A percentile compares a stretch with the other conserved stretches of the same genome.
Conservation (phyloP, 805 yeast genomes). For the Metschnikowia gelsemii region DNA sequence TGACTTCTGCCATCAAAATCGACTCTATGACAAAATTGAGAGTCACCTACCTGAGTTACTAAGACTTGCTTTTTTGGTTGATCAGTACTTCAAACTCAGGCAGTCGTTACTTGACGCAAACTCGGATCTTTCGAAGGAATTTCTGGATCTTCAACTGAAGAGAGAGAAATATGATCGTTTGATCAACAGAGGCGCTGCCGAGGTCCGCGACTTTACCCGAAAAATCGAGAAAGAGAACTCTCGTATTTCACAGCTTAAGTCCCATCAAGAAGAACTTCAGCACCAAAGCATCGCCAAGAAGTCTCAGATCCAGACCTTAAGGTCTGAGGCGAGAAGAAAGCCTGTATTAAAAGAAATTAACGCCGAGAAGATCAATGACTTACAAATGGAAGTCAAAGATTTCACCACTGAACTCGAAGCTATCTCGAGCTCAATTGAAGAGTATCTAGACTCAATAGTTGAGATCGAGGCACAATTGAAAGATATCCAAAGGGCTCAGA, state of each 20-base stretch:
- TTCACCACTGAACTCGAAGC: constrained; percentile 10
- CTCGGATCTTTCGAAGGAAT: constrained; percentile 20
- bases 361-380: constrained; percentile 3
- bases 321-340: constrained; percentile 8
- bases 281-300: constrained; percentile 11
- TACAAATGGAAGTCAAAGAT: constrained; percentile 15
- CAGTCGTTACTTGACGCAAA: constrained; percentile 24
- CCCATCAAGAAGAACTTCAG: constrained; percentile 7
- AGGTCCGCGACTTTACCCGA: constrained; percentile 12
- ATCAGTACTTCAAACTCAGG: constrained; percentile 55
- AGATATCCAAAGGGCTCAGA: constrained; percentile 12
- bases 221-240: constrained; percentile 16
- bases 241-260: constrained; percentile 8
- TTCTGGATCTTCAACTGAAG: constrained; percentile 10
- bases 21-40: constrained; percentile 57
- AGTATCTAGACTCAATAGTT: constrained; percentile 7
- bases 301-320: constrained; percentile 13
- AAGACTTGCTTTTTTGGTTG: constrained; percentile 59
- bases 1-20: constrained; percentile 58
- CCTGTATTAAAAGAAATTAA: constrained; percentile 7
- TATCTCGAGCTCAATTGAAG: constrained; percentile 8
- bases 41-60: constrained; percentile 77
- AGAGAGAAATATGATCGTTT: constrained; percentile 13
- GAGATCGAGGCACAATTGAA: constrained; percentile 10
- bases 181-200: constrained; percentile 12